These are phyloP conservation scores for Pichia sporocuriosa DNA, from an alignment of 805 yeast species.

Conservation along the genomic window DNA sequence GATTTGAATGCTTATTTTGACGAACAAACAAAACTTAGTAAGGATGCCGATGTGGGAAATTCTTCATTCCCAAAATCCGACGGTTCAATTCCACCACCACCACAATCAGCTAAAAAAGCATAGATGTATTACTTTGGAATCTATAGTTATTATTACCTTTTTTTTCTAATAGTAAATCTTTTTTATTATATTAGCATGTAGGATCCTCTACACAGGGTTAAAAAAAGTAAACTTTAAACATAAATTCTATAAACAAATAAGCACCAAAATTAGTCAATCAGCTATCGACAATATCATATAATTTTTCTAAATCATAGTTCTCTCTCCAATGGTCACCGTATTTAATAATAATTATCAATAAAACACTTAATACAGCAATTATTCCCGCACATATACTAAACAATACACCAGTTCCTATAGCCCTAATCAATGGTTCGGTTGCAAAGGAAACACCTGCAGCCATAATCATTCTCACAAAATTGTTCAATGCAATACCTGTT, in stretches of 20 bases:
- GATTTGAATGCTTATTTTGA: slow-evolving; percentile 35
- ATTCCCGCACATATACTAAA: slow-evolving; percentile 61
- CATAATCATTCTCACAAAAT: slow-evolving; percentile 61
- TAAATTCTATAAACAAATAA: not conserved
- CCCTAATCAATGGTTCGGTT: slow-evolving; percentile 60
- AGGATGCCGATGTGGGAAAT: slow-evolving; percentile 30
- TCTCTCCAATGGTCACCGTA: slow-evolving; percentile 60
- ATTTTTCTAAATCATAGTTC: slow-evolving; percentile 47
- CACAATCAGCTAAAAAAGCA: slow-evolving; percentile 6
- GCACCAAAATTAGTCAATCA: not conserved
- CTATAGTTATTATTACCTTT: too few species aligned
- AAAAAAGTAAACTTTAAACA: too few species aligned
- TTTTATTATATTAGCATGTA: too few species aligned
- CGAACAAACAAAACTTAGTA: slow-evolving; percentile 36
- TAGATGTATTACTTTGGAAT: not conserved
- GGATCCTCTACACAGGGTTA: too few species aligned
- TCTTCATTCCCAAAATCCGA: not conserved
- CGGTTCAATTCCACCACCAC: slow-evolving; percentile 7
- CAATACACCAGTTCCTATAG: slow-evolving; percentile 66
- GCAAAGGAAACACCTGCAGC: slow-evolving; percentile 75
- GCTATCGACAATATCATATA: slow-evolving; percentile 44
- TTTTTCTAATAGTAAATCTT: too few species aligned
- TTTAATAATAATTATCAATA: slow-evolving; percentile 42
- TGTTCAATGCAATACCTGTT: slow-evolving; percentile 80
- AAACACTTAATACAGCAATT: slow-evolving; percentile 36